phyloP scores from a whole-genome alignment of 164 flowering plant species.

The Sextonia rubra region DNA sequence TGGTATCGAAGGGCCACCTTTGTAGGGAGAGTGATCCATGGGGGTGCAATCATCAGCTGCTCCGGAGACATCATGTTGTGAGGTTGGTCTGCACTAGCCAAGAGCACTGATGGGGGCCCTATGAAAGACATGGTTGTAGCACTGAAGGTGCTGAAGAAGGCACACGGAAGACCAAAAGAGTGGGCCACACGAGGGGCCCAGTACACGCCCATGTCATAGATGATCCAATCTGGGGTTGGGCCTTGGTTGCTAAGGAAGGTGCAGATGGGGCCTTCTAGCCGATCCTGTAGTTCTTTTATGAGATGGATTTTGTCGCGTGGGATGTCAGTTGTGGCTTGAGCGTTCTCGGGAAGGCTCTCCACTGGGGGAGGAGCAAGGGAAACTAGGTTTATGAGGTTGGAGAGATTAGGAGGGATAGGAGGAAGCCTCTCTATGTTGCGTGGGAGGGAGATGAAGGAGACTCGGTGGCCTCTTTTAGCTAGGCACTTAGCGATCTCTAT shows the following conservation, averaged over 20 bases:
- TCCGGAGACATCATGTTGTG: background rate
- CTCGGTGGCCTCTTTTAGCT: slow-evolving; percentile 4
- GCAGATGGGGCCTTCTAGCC: slow-evolving; percentile 17
- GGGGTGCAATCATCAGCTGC: background rate
- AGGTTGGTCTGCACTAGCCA: background rate
- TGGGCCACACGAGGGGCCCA: slow-evolving; percentile 13
- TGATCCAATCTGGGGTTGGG: slow-evolving; percentile 24
- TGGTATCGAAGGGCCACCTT: slow-evolving; percentile 1
- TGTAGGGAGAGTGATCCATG: slow-evolving; percentile 11
- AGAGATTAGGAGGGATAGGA: background rate
- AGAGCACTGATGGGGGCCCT: background rate
- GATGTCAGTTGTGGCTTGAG: slow-evolving; percentile 43
- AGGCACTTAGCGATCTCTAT: slow-evolving; percentile 11
- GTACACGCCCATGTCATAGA: slow-evolving; percentile 11
- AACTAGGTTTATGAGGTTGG: slow-evolving; percentile 12
- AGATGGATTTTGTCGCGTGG: slow-evolving; percentile 16
- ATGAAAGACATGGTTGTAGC: slow-evolving; percentile 1
- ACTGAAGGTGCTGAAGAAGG: slow-evolving; percentile 9
- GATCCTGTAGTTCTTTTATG: slow-evolving; percentile 28
- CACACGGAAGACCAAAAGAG: slow-evolving; percentile 1
- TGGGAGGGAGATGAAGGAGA: slow-evolving; percentile 14
- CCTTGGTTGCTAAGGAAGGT: background rate
- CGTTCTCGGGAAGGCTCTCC: slow-evolving; percentile 23
- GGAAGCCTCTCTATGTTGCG: slow-evolving; percentile 12
- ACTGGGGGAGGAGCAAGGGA: slow-evolving; percentile 23